Evolutionary conservation across 305 asterid species (phyloP).

Genomic region (Coffea humblotiana): DNA sequence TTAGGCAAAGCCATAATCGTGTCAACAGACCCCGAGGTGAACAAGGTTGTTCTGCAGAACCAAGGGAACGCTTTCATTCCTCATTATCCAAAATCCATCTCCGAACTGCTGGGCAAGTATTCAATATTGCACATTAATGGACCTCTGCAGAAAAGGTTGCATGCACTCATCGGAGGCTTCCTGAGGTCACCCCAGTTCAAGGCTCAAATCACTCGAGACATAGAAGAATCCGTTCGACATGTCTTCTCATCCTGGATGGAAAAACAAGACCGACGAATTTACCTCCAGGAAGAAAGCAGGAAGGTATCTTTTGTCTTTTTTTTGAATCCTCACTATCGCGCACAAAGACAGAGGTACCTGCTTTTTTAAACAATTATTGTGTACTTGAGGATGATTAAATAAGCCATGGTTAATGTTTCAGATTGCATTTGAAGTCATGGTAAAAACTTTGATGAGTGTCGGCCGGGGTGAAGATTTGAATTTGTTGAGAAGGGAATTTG

Average conservation of each 20-base stretch:
- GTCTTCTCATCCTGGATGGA: conserved; percentile 61
- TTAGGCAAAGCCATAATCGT: conserved; percentile 81
- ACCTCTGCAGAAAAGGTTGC: conserved; percentile 63
- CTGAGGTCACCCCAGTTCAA: conserved; percentile 70
- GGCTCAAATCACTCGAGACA: conserved; percentile 59
- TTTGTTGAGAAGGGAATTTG: conserved; percentile 66
- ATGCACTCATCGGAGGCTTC: conserved; percentile 67
- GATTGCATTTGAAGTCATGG: conserved; percentile 88
- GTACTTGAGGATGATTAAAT: too few relatives aligned
- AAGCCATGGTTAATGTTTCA: conserved; percentile 23
- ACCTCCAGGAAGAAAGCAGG: conserved; percentile 71
- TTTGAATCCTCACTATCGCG: not conserved
- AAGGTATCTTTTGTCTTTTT: conserved; percentile 38
- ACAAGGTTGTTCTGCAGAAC: conserved; percentile 64
- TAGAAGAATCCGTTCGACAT: conserved; percentile 45
- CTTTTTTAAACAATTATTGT: too few relatives aligned
- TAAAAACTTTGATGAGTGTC: conserved; percentile 62
- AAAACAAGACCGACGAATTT: conserved; percentile 30
- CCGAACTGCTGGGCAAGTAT: conserved; percentile 73
- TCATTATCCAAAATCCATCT: conserved; percentile 80
- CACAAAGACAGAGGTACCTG: not conserved
- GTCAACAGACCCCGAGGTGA: conserved; percentile 82
- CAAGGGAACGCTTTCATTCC: conserved; percentile 69
- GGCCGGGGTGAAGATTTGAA: conserved; percentile 79
- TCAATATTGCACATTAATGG: conserved; percentile 82